Base-by-base conservation (phyloP, 2,329 filamentous ascomycete species). In the Orbilia brochopaga region DNA sequence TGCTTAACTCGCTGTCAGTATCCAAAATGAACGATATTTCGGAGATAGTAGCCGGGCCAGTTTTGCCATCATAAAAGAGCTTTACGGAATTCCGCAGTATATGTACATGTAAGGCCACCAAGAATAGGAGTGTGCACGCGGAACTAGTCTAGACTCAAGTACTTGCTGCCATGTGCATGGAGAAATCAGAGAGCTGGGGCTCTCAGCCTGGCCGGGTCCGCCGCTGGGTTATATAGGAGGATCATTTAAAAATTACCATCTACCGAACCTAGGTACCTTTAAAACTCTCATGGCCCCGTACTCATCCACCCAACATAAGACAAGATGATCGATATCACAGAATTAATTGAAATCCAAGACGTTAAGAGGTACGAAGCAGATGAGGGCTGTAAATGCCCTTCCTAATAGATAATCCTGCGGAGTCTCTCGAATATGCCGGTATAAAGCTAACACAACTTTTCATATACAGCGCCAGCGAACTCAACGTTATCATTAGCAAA, bases 401-500 rank as follows among this genome's bases (percentile, higher is more conserved):
- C 15, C 17, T 48, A 21, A 8, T 3, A 5, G 15, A 21, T 21
- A 48, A 10, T 3, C 44, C 21, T 1, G 40, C 17, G 11, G 15
- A 48, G 11, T 19, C n/a, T 44, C 40, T n/a, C 5, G 40, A 17
- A n/a, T 44, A 17, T 10, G 15, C 13, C 6, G 5, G n/a, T 4
- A 48, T 8, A 48, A 23, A 5, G 19, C 44, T 48, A 48, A 48
- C 44, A 10, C 8, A 23, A 4, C 17, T 10, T 3, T 5, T 11
- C n/a, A n/a, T n/a, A n/a, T 27, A 55, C n/a, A 70, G 66, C 48
- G 37, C 51, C n/a, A 27, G 13, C 15, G 59, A 46, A 6, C 48
- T 70, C 27, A 56, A 70, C n/a, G 52, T 59, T 23, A 44, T 59
- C n/a, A 40, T 70, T 27, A 32, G 32, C 17, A 42, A 46, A 1